phyloP scores from a whole-genome alignment of 1,139 yeast genomes.

The Pichiaceae sp. region DNA sequence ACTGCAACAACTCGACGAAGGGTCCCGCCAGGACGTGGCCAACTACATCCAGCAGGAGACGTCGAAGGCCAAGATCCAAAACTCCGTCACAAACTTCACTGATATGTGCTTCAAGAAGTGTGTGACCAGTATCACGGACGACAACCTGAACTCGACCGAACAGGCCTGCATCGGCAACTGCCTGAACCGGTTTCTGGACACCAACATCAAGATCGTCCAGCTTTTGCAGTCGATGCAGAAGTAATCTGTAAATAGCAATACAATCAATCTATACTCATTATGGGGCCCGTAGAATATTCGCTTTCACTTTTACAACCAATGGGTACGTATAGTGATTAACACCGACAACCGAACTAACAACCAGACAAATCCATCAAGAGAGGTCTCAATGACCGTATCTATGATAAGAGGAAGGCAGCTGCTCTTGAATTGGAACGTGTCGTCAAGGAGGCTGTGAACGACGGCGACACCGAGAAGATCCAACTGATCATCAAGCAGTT shows the following conservation, averaged over 20 bases:
- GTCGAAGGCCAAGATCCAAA: conserved; percentile 81
- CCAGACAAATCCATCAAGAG: conserved; percentile 68
- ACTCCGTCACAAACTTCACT: conserved; percentile 78
- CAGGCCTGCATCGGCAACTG: conserved; percentile 74
- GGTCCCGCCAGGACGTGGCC: conserved; percentile 65
- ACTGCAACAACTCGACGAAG: conserved; percentile 58
- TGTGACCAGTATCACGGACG: conserved; percentile 43
- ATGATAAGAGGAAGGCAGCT: conserved; percentile 90
- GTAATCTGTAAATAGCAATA: conserved; percentile 1
- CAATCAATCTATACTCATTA: not conserved
- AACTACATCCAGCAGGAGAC: conserved; percentile 76
- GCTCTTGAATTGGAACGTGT: conserved; percentile 84
- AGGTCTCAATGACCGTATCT: conserved; percentile 82
- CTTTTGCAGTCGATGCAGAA: conserved; percentile 28
- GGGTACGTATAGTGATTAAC: not conserved
- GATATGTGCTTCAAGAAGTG: conserved; percentile 90
- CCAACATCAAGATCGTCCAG: conserved; percentile 78
- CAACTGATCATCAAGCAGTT: conserved; percentile 59
- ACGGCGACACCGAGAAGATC: conserved; percentile 55
- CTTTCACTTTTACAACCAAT: not conserved
- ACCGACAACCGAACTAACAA: not conserved
- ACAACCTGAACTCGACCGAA: conserved; percentile 48
- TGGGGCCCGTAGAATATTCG: too few relatives aligned
- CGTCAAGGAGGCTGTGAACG: conserved; percentile 64
- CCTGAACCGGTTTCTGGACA: conserved; percentile 77